Evolutionary conservation across 2,329 filamentous ascomycete species (phyloP).

Genomic region (Hymenoscyphus fructigenus): DNA sequence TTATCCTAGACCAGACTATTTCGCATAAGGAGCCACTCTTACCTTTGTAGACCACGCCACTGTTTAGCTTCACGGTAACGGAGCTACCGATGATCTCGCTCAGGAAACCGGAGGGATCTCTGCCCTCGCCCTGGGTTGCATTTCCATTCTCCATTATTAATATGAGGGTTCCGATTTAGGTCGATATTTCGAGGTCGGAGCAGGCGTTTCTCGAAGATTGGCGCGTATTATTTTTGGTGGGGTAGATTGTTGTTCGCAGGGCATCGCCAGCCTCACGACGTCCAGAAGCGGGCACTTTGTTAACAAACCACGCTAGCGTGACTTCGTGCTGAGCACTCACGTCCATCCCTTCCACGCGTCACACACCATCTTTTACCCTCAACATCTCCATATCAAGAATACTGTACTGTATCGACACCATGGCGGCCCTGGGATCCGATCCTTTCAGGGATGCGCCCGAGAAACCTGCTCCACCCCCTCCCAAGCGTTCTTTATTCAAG

Average conservation of each 20-base stretch:
- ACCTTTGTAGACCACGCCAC: constrained; percentile 98
- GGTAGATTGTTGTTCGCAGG: not conserved
- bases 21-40: constrained; percentile 25
- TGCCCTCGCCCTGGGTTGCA: constrained; percentile 65
- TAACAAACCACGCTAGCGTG: constrained; percentile 2
- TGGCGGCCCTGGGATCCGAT: constrained; percentile 17
- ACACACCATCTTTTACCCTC: not conserved
- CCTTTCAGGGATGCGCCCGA: constrained; percentile 14
- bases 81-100: constrained; percentile 91
- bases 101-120: constrained; percentile 91
- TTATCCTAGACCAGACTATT: too few relatives aligned
- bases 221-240: not conserved
- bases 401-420: constrained; percentile 6
- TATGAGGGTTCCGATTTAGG: not conserved
- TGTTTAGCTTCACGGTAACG: constrained; percentile 97
- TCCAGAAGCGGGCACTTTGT: constrained; percentile 1
- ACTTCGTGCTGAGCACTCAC: constrained; percentile 1
- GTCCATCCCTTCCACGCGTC: not conserved
- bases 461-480: constrained; percentile 10
- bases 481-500: constrained; percentile 18
- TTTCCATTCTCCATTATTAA: constrained; percentile 69
- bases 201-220: not conserved
- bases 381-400: not conserved
- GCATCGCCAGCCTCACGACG: not conserved
- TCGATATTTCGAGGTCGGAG: not conserved